Percentiles rank a stretch among this genome's conserved stretches.
Evolutionary conservation across 768 basidiomycete species (phyloP).

Genomic region (Amanita rubescens): DNA sequence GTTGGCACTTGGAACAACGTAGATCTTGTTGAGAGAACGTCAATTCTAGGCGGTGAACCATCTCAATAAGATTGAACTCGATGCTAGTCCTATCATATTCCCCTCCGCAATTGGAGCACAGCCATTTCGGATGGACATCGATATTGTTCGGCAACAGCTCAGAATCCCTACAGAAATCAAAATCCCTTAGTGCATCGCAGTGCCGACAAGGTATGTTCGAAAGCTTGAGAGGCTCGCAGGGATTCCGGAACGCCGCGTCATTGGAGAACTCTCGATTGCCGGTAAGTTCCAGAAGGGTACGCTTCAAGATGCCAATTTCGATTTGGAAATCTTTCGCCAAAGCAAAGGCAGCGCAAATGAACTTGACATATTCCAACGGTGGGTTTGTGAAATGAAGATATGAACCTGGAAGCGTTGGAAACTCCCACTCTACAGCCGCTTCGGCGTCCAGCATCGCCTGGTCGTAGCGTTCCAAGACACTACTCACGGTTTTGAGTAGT

Average conservation of each 20-base stretch:
- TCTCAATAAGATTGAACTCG: conserved; percentile 78
- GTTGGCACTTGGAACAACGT: conserved; percentile 81
- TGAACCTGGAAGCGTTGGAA: conserved; percentile 85
- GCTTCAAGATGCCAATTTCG: conserved; percentile 83
- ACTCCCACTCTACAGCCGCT: conserved; percentile 52
- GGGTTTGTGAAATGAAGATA: conserved; percentile 75
- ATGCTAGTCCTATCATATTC: conserved; percentile 88
- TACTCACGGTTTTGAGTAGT: conserved; percentile 63
- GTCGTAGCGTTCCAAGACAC: conserved; percentile 52
- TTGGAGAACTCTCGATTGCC: conserved; percentile 80
- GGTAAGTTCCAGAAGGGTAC: conserved; percentile 83
- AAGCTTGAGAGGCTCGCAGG: conserved; percentile 82
- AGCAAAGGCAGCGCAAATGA: conserved; percentile 70
- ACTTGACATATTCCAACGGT: conserved; percentile 84
- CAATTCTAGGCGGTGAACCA: conserved; percentile 62
- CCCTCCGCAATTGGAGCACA: conserved; percentile 63
- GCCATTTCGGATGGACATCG: conserved; percentile 53
- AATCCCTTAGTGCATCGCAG: conserved; percentile 81
- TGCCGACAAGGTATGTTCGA: conserved; percentile 82
- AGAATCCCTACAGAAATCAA: conserved; percentile 93
- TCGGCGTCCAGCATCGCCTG: conserved; percentile 52
- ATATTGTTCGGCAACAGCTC: conserved; percentile 61
- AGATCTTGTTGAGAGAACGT: conserved; percentile 86
- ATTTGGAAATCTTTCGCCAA: conserved; percentile 76
- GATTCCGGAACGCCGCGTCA: conserved; percentile 85